phyloP scores from a whole-genome alignment of 1,284 basidiomycete genomes.

The Coriolopsis trogii region DNA sequence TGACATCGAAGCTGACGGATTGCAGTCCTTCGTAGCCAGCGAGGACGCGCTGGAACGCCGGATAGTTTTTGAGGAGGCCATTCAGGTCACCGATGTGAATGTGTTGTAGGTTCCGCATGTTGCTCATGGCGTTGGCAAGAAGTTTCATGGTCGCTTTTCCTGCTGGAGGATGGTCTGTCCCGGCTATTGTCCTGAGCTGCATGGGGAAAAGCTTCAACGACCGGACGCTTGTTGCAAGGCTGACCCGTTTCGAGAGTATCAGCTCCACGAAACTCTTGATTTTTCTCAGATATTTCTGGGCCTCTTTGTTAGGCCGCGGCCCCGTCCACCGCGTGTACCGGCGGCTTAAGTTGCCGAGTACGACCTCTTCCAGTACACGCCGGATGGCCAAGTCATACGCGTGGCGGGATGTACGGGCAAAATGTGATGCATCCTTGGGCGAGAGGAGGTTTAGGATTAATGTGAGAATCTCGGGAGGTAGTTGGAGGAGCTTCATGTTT shows the following conservation, averaged over 20 bases:
- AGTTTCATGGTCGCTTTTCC: not conserved
- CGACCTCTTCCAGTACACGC: conserved; percentile 3
- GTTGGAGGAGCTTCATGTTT: not conserved
- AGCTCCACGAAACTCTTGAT: too few relatives aligned
- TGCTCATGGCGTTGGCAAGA: not conserved
- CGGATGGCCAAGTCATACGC: conserved; percentile 9
- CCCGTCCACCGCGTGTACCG: too few relatives aligned
- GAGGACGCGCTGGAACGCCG: not conserved
- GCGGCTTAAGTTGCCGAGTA: conserved; percentile 5
- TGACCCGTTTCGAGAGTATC: too few relatives aligned
- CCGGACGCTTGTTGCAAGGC: too few relatives aligned
- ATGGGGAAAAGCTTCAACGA: too few relatives aligned
- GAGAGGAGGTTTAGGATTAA: conserved; percentile 1
- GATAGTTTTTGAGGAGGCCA: not conserved
- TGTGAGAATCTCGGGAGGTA: conserved; percentile 7
- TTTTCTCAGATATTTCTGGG: too few relatives aligned
- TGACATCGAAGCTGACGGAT: not conserved
- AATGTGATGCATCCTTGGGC: conserved; percentile 2
- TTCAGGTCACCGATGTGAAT: not conserved
- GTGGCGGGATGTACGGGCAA: conserved; percentile 3
- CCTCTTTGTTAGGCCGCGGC: too few relatives aligned
- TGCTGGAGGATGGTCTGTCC: not conserved
- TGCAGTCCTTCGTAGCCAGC: not conserved
- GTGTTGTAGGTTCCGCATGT: not conserved
- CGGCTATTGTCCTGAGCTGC: too few relatives aligned